Base-by-base conservation (phyloP, 345 rosid species). In the Salix suchowensis region DNA sequence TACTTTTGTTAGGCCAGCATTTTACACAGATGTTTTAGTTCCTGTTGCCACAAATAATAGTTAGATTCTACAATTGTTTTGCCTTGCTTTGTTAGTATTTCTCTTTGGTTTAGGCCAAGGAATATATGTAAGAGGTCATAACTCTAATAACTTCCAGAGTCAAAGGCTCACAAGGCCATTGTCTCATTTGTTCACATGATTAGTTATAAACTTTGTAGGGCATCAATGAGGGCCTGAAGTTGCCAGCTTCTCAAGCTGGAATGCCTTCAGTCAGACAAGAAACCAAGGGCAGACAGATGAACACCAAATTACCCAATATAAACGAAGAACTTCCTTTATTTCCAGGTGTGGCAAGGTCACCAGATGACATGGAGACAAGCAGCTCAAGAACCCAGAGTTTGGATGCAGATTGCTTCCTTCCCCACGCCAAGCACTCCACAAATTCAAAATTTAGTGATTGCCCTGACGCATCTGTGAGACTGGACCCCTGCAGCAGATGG, bases 331-430 rank as follows among this genome's bases (percentile, higher is more conserved):
- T 84, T 68, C 88, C 82, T 66, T 68, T 77, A 15, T 72, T 82
- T 81, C 84, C 79, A 4, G 86, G 81, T 28, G 73, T 34, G 73
- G 74, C 81, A 40, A 79, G 76, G 70, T 81, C 82, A 21, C 70
- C 68, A 24, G 83, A 86, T 76, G 89, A 79, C 44, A 73, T 75
- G 77, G 91, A 91, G 79, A 80, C 85, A 37, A 92, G 94, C 77
- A 68, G 87, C 78, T 94, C 96, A 10, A 89, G 81, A 81, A 89
- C 98, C 58, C 91, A 84, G 81, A 94, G 93, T 85, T 82, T 92
- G 88, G 93, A 88, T 55, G 88, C 67, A 36, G 90, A 86, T 19
- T 84, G 82, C 71, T 84, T 91, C 55, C 77, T 90, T 40, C 70
- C 84, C 42, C 60, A 71, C 39, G 81, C 84, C 68, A 86, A 82